Percentiles rank a stretch among this genome's conserved stretches.
These are phyloP conservation scores for Auriscalpium orientale DNA, from an alignment of 768 basidiomycete species.

Conservation along the genomic window DNA sequence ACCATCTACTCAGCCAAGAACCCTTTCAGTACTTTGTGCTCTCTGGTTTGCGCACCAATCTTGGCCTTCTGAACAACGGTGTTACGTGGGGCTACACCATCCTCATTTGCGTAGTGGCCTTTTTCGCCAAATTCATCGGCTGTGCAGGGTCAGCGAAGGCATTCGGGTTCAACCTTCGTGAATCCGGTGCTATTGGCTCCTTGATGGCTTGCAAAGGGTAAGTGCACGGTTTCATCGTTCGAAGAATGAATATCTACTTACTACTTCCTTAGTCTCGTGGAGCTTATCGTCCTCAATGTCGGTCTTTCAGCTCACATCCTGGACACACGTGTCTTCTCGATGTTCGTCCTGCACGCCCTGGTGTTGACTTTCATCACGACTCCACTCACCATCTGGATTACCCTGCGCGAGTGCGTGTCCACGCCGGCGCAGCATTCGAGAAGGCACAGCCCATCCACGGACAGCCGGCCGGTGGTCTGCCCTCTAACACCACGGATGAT, in stretches of 20 bases:
- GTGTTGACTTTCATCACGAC: slow-evolving; percentile 81
- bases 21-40: slow-evolving; percentile 61
- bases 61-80: slow-evolving; percentile 69
- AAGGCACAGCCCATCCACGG: slow-evolving; percentile 2
- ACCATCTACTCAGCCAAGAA: slow-evolving; percentile 13
- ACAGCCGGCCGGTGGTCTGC: slow-evolving; percentile 13
- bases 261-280: slow-evolving; percentile 46
- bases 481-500: slow-evolving; percentile 17
- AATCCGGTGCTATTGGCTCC: slow-evolving; percentile 74
- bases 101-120: slow-evolving; percentile 67
- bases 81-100: slow-evolving; percentile 78
- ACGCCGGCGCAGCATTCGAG: slow-evolving; percentile 17
- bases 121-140: slow-evolving; percentile 70
- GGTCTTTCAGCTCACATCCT: slow-evolving; percentile 65
- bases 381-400: slow-evolving; percentile 75
- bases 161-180: slow-evolving; percentile 65
- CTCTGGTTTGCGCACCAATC: slow-evolving; percentile 74
- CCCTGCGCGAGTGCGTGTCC: slow-evolving; percentile 50
- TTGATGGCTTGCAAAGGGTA: slow-evolving; percentile 91
- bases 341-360: slow-evolving; percentile 80
- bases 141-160: slow-evolving; percentile 53
- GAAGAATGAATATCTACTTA: neutral
- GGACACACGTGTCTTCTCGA: slow-evolving; percentile 66
- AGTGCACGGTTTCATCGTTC: slow-evolving; percentile 15
- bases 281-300: slow-evolving; percentile 88